Conservation (phyloP, 2,329 filamentous ascomycete species). For the Cercospora sesami region DNA sequence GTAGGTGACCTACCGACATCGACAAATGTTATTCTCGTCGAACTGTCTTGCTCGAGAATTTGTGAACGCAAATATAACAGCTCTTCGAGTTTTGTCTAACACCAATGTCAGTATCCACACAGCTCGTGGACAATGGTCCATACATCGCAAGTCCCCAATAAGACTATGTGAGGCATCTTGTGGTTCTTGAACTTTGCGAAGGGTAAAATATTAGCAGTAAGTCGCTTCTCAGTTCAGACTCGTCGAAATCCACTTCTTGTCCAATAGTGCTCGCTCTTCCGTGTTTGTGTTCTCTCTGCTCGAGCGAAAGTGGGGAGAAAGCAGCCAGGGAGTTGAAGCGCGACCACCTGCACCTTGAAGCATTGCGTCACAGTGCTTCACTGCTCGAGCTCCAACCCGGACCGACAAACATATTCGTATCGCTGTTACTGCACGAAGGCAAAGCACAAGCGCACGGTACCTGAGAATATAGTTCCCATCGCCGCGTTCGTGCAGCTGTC, state of each 20-base stretch:
- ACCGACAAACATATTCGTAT: background rate
- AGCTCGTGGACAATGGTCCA: background rate
- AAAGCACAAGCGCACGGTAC: background rate
- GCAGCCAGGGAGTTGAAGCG: background rate
- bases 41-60: conserved; percentile 41
- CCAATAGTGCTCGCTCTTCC: background rate
- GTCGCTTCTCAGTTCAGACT: background rate
- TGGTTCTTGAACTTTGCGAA: background rate
- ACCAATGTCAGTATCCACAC: background rate
- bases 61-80: conserved; percentile 55
- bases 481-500: too few relatives aligned
- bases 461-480: too few relatives aligned
- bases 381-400: background rate
- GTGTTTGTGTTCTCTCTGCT: background rate
- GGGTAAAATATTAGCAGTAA: background rate
- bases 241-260: background rate
- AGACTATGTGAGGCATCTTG: conserved; percentile 46
- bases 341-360: background rate
- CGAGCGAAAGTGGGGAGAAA: background rate
- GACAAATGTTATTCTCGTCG: conserved; percentile 49
- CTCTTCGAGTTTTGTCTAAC: conserved; percentile 59
- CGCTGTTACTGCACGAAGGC: background rate
- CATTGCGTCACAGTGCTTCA: conserved; percentile 4
- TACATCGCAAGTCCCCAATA: conserved; percentile 63
- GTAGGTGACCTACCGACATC: conserved; percentile 56